Percentiles rank a stretch among this genome's conserved stretches.
Conservation (phyloP, 139 green algal species). For the Chlorella vulgaris region DNA sequence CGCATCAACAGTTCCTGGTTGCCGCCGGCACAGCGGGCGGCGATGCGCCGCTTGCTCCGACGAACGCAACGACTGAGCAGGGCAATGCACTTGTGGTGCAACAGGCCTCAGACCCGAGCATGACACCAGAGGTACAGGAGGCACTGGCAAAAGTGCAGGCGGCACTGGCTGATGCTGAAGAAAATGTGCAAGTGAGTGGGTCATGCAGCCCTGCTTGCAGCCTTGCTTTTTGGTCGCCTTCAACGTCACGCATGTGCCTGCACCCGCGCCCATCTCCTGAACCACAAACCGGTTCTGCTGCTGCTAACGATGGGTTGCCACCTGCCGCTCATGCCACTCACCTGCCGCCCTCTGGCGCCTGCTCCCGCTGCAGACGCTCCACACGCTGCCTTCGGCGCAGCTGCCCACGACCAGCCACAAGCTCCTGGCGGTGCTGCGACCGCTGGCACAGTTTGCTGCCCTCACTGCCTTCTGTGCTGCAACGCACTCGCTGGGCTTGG, state of each 20-base stretch:
- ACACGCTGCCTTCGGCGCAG: slow-evolving; percentile 29
- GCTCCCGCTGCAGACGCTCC: slow-evolving; percentile 15
- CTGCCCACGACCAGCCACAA: slow-evolving; percentile 7
- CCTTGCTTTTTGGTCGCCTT: neutral
- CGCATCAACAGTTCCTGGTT: no score
- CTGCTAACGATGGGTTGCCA: no score
- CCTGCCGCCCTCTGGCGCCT: no score
- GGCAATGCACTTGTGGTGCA: no score
- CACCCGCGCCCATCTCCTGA: no score
- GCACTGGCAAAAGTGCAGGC: slow-evolving; percentile 27
- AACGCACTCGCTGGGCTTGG: slow-evolving; percentile 17
- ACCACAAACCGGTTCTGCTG: no score
- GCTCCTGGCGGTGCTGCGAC: neutral
- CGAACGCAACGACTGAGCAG: no score
- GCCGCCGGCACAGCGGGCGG: neutral
- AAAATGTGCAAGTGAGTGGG: neutral
- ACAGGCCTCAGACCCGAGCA: no score
- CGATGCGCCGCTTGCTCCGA: neutral
- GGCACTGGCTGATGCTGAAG: slow-evolving; percentile 30
- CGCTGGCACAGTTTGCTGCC: slow-evolving; percentile 1
- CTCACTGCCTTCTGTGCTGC: slow-evolving; percentile 18
- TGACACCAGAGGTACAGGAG: slow-evolving; percentile 23
- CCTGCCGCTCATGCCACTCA: no score
- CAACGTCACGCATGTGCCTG: no score
- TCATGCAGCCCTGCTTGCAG: neutral